Conservation (phyloP, 345 rosid genomes). For the Rhizophora apiculata region DNA sequence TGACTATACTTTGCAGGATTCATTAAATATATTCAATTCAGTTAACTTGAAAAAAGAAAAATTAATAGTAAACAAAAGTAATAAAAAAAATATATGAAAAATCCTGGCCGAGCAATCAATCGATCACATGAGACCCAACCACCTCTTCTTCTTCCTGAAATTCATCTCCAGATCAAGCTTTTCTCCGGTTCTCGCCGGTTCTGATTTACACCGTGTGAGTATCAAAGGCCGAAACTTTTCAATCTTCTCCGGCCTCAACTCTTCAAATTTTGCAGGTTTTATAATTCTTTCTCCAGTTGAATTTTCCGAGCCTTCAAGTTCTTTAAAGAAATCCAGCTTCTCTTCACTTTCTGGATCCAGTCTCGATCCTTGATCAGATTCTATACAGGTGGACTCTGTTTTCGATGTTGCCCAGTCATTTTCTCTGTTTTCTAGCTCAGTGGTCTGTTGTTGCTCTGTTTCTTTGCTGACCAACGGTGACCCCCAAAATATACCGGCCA, state of each 20-base stretch:
- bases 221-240: conserved; percentile 29
- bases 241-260: conserved; percentile 22
- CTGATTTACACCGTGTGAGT: conserved; percentile 80
- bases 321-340: conserved; percentile 19
- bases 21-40: conserved; percentile 23
- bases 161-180: conserved; percentile 45
- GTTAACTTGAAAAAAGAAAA: conserved; percentile 5
- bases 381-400: conserved; percentile 26
- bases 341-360: conserved; percentile 29
- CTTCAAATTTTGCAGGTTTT: conserved; percentile 24
- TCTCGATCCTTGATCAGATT: conserved; percentile 25
- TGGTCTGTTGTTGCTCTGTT: conserved; percentile 26
- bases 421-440: conserved; percentile 20
- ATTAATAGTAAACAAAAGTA: conserved; percentile 1
- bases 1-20: background rate
- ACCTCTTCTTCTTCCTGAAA: conserved; percentile 35
- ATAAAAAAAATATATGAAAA: background rate
- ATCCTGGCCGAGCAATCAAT: conserved; percentile 13
- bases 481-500: conserved; percentile 80
- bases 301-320: conserved; percentile 17
- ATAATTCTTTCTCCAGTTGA: conserved; percentile 14
- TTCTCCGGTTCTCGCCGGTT: conserved; percentile 68
- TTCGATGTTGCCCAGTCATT: conserved; percentile 24
- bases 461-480: conserved; percentile 44
- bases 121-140: conserved; percentile 57